These are phyloP conservation scores for Epicoccum sorghinum DNA, from an alignment of 2,329 filamentous ascomycete species.

Conservation along the genomic window DNA sequence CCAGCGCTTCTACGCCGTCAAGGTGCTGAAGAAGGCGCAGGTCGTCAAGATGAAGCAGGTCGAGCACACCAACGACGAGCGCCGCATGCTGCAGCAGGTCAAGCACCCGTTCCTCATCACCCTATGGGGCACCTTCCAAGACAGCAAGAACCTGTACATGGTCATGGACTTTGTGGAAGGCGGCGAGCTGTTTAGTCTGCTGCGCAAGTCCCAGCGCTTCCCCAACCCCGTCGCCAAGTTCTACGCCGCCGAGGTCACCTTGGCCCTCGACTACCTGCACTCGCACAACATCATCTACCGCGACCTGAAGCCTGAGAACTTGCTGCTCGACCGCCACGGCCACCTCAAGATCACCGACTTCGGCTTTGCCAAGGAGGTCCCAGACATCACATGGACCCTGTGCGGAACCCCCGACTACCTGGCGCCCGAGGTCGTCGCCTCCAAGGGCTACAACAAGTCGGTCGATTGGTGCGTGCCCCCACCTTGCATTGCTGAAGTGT, in stretches of 20 bases:
- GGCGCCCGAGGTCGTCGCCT: slow-evolving; percentile 96
- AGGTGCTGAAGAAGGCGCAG: slow-evolving; percentile 97
- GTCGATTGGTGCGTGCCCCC: slow-evolving; percentile 83
- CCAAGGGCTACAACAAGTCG: slow-evolving; percentile 99
- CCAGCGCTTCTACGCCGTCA: slow-evolving; percentile 96
- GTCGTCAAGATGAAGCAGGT: slow-evolving; percentile 99
- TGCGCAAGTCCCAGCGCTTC: slow-evolving; percentile 96
- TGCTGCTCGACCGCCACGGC: slow-evolving; percentile 88
- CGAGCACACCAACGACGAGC: slow-evolving; percentile 98
- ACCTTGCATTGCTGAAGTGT: background rate
- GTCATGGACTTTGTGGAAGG: slow-evolving; percentile 99
- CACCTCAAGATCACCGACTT: slow-evolving; percentile 98
- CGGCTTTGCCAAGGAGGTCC: slow-evolving; percentile 96
- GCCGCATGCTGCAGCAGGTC: slow-evolving; percentile 92
- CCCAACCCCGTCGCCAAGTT: slow-evolving; percentile 99
- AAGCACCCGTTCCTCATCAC: slow-evolving; percentile 98
- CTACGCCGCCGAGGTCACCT: slow-evolving; percentile 95
- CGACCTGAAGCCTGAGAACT: slow-evolving; percentile 93
- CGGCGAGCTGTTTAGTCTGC: slow-evolving; percentile 92
- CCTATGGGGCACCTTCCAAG: slow-evolving; percentile 97
- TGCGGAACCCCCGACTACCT: slow-evolving; percentile 98
- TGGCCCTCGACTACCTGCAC: slow-evolving; percentile 95
- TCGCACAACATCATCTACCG: slow-evolving; percentile 96
- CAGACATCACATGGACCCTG: slow-evolving; percentile 98
- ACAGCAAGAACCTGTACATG: slow-evolving; percentile 96